Conservation (phyloP, 768 basidiomycete species). For the Sistotremastrum niveocremeum region DNA sequence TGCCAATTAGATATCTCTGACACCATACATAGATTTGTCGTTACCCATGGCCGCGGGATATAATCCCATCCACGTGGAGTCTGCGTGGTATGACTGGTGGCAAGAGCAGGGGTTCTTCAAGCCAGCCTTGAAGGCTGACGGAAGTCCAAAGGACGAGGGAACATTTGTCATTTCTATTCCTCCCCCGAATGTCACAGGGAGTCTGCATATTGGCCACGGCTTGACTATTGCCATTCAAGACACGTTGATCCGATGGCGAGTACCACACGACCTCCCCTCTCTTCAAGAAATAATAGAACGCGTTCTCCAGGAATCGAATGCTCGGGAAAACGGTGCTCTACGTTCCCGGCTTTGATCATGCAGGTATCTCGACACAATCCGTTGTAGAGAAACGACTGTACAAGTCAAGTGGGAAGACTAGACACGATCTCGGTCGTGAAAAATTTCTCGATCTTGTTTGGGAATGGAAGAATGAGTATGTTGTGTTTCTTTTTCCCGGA, state of each 20-base stretch:
- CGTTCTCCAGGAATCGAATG: constrained; percentile 79
- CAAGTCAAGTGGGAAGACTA: constrained; percentile 67
- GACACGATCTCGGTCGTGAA: constrained; percentile 93
- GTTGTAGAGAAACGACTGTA: constrained; percentile 90
- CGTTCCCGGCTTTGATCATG: constrained; percentile 94
- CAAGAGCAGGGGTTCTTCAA: constrained; percentile 79
- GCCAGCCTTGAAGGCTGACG: constrained; percentile 48
- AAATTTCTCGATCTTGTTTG: constrained; percentile 80
- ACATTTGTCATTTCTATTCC: constrained; percentile 80
- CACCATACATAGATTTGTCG: constrained; percentile 48
- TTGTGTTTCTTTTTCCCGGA: constrained; percentile 5
- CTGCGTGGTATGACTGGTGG: constrained; percentile 99
- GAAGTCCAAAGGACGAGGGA: constrained; percentile 46
- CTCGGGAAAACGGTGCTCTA: constrained; percentile 81
- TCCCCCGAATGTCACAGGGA: constrained; percentile 95
- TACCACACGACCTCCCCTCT: constrained; percentile 2
- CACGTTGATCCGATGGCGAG: constrained; percentile 73
- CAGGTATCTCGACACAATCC: constrained; percentile 95
- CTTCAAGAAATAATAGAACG: background rate
- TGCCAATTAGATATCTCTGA: background rate
- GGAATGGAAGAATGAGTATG: constrained; percentile 96
- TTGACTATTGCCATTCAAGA: constrained; percentile 90
- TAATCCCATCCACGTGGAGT: constrained; percentile 88
- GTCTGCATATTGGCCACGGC: constrained; percentile 89
- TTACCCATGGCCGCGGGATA: constrained; percentile 86